Evolutionary conservation across 768 basidiomycete species (phyloP), one percentile per base, ranked within the genome.

Genomic region (Melanogaster broomeanus): DNA sequence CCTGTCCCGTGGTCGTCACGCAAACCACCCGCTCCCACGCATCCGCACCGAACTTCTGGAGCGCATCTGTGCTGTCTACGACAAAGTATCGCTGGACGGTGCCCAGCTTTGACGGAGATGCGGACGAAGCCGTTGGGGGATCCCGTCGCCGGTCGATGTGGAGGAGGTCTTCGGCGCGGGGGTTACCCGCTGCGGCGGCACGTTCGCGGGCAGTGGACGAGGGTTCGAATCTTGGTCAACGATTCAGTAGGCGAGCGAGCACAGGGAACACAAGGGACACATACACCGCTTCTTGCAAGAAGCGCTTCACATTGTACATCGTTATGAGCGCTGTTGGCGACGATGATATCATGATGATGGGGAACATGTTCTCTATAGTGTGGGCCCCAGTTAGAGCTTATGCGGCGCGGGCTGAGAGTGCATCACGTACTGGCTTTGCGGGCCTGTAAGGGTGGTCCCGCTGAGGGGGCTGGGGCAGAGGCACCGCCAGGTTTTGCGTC

Each of bases 21-120:
- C 95, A 97, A 4, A 97, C 88, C 5, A 99, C 97, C 33, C 96
- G 83, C 49, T 98, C 94, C 95, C 96, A 98, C 2, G 93, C 89
- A 53, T 97, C 95, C 4, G 88, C 77, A 5, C 89, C 90, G 57
- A 99, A 94, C 71, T 98, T 98, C 30, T 83, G 80, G 22, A 99
- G 74, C n/a, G n/a, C n/a, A n/a, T n/a, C n/a, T n/a, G n/a, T 88
- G 19, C 88, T 87, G 68, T 99, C 95, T 30, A 99, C 88, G 8
- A 97, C 84, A 58, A 88, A 88, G 65, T 95, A 98, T 35, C 84
- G 75, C 15, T 83, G 82, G 1, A 75, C 77, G 15, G 76, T 69
- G 1, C 63, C 47, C 2, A 56, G 47, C 64, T 74, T 45, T 1
- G 55, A 28, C 1, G 42, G 35, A 0, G 58, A 51, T 0, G 61